Evolutionary conservation across 1,139 yeast species (phyloP).

Genomic region (Yamadazyma conglobata): DNA sequence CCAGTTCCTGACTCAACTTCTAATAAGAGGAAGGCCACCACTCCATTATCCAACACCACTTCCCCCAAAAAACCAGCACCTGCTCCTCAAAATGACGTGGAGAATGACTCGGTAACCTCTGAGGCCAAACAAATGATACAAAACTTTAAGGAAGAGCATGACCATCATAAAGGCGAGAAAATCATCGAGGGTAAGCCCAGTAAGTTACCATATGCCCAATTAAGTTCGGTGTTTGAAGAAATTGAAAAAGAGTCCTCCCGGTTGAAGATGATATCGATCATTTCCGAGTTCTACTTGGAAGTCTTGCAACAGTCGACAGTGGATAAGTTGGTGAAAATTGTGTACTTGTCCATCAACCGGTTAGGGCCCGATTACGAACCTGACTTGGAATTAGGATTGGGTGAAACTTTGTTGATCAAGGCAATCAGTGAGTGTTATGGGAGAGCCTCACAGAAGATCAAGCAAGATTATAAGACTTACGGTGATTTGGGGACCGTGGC

Average conservation of each 20-base stretch:
- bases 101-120: constrained; percentile 5
- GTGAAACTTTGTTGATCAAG: constrained; percentile 82
- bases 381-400: constrained; percentile 87
- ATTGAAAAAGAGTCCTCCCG: constrained; percentile 80
- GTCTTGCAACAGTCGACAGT: constrained; percentile 56
- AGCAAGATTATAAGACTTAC: constrained; percentile 65
- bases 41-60: too few species aligned
- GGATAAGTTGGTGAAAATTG: constrained; percentile 60
- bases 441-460: constrained; percentile 65
- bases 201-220: constrained; percentile 56
- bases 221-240: constrained; percentile 68
- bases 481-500: constrained; percentile 96
- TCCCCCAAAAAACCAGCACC: neutral
- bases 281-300: constrained; percentile 66
- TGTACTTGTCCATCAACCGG: constrained; percentile 81
- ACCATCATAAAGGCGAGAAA: constrained; percentile 16
- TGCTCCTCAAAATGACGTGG: neutral
- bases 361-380: constrained; percentile 93
- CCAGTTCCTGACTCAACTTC: too few species aligned
- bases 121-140: constrained; percentile 27
- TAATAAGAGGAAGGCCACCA: too few species aligned
- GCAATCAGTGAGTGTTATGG: constrained; percentile 93
- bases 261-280: constrained; percentile 70
- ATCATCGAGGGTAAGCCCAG: constrained; percentile 3
- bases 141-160: constrained; percentile 20